Base-by-base conservation (phyloP, 2,329 filamentous ascomycete genomes). In the Colletotrichum cereale region DNA sequence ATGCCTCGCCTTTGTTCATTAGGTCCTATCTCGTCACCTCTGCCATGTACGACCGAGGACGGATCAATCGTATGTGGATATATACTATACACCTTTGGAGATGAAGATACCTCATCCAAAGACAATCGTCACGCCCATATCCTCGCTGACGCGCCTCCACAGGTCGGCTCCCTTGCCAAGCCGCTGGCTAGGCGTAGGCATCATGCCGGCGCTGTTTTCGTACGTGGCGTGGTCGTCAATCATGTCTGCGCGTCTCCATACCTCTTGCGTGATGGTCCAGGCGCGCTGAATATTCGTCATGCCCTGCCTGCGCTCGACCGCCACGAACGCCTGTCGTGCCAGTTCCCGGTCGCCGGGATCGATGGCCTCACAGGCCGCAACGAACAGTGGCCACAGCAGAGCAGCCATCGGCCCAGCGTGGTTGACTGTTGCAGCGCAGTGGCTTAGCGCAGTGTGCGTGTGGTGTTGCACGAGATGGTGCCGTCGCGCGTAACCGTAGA, bases 251-350 rank as follows among this genome's bases (percentile, higher is more conserved):
- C 88, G 82, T 66, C 83, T 83, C 88, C 90, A 92, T 12, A 92
- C 86, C 77, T 91, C 89, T 74, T 87, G 83, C 4, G 90, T 86
- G 44, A 92, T 87, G 16, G 84, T 84, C 87, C 89, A 90, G 4
- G 89, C 87, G 72, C 88, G 83, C 73, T 85, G 85, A 68, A 92
- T 91, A 75, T 92, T 92, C 24, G 85, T 86, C 90, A 91, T 91
- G 26, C 90, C 89, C 77, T 91, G 90, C 24, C 89, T 81, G 64
- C 81, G 83, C 69, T 87, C 86, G 11, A 90, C 83, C 6, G 85
- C 86, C 5, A 79, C 77, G 75, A 91, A 91, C 0, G 87, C 82
- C 66, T 82, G 81, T 34, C 82, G 78, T 5, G 89, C 88, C 24
- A 88, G 79, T 7, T 81, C 82, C 21, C 89, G 81, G 76, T 92